Base-by-base conservation (phyloP, 83 land plant species). In the Larix sibirica region DNA sequence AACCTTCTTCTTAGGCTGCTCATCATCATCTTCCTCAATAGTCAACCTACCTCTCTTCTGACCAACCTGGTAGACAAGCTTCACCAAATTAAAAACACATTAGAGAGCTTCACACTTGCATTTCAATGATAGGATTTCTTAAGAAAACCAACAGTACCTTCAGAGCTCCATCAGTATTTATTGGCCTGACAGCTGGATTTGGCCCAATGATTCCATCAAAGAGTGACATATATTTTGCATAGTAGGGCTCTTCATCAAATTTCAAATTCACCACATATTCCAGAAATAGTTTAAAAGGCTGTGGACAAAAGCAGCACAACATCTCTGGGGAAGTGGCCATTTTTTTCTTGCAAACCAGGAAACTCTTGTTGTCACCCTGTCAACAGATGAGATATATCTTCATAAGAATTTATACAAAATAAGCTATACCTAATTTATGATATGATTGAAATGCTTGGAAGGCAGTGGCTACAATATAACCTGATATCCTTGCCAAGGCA, bases 221-320 rank as follows among this genome's bases (percentile, higher is more conserved):
- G 60, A 96, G 85, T 2, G 94, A 92, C 58, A 96, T 93, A 20
- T 88, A 86, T 67, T 93, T 95, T 8, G 94, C 80, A 87, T 96
- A 96, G 73, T 95, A 92, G 23, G 99, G 99, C 88, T 95, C 97
- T 36, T 96, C 99, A 75, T 96, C 99, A 85, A 96, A 96, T 83
- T 96, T 95, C 92, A 96, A 90, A 82, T 91, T 93, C 4, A 94
- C 94, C 14, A 96, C 99, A 85, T 86, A 81, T 83, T 96, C 99
- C 66, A 96, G 93, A 62, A 96, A 96, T 64, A 86, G 94, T 83
- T 88, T 93, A 79, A 96, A 95, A 18, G 99, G 96, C 36, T 80
- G 80, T 5, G 99, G 99, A 80, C 97, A 96, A 68, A 93, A 93
- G 84, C 98, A 93, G 82, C 99, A 96, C 74, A 96, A 86, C 87